phyloP scores from a whole-genome alignment of 208 protist genomes.

The Trichomonas vaginalis region DNA sequence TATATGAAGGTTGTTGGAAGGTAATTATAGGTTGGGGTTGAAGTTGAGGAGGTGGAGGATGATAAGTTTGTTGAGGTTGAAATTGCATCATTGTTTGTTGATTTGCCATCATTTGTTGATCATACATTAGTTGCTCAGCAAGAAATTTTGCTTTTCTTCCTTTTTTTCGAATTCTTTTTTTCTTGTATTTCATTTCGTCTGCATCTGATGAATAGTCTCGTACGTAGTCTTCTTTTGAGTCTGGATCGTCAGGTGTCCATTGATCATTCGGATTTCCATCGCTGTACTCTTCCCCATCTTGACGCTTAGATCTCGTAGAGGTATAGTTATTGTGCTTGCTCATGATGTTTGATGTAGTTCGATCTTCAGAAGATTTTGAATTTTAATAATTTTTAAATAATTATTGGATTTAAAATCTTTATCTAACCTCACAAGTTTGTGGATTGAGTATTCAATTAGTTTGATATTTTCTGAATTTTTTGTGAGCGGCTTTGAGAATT shows the following conservation, averaged over 20 bases:
- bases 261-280: not conserved
- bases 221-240: not conserved
- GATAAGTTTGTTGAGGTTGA: not conserved
- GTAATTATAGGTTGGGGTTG: not conserved
- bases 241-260: not conserved
- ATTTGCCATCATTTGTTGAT: not conserved
- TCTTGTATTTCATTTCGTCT: not conserved
- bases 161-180: not conserved
- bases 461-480: too few species aligned
- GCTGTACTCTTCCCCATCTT: not conserved
- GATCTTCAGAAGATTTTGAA: too few species aligned
- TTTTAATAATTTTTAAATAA: too few species aligned
- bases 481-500: too few species aligned
- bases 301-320: too few species aligned
- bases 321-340: too few species aligned
- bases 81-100: not conserved
- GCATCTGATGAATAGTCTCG: not conserved
- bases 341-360: too few species aligned
- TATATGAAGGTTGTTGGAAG: not conserved
- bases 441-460: too few species aligned
- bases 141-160: not conserved
- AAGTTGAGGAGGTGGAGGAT: not conserved
- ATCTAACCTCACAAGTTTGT: too few species aligned
- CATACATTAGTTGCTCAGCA: not conserved
- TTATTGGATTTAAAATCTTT: too few species aligned